phyloP scores from a whole-genome alignment of 257 asterid species.

The Solanum okadae region DNA sequence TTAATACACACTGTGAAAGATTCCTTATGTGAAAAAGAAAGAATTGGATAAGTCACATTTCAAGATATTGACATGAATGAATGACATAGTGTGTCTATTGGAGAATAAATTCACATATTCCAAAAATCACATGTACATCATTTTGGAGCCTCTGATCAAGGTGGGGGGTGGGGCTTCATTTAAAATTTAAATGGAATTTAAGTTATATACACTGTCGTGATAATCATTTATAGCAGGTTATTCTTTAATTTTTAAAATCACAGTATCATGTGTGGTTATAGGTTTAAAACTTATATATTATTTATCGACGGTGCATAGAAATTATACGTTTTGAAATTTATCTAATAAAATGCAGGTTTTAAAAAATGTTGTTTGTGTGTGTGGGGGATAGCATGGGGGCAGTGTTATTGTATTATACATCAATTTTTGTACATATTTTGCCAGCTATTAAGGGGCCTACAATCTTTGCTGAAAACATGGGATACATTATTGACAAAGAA shows the following conservation, averaged over 20 bases:
- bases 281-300: too few relatives aligned
- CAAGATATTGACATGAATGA: background rate
- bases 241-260: too few relatives aligned
- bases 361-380: background rate
- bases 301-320: background rate
- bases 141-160: background rate
- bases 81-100: background rate
- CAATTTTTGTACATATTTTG: background rate
- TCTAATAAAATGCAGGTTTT: background rate
- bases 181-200: too few relatives aligned
- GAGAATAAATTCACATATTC: background rate
- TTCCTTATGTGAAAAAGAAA: background rate
- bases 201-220: too few relatives aligned
- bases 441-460: conserved; percentile 9
- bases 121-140: conserved; percentile 3
- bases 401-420: background rate
- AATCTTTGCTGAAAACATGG: background rate
- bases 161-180: background rate
- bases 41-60: background rate
- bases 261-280: too few relatives aligned
- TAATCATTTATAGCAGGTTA: too few relatives aligned
- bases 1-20: conserved; percentile 2
- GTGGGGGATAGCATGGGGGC: background rate
- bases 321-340: background rate
- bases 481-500: background rate